These are phyloP conservation scores for Bipolaris victoriae DNA, from an alignment of 2,329 filamentous ascomycete species.

Conservation along the genomic window DNA sequence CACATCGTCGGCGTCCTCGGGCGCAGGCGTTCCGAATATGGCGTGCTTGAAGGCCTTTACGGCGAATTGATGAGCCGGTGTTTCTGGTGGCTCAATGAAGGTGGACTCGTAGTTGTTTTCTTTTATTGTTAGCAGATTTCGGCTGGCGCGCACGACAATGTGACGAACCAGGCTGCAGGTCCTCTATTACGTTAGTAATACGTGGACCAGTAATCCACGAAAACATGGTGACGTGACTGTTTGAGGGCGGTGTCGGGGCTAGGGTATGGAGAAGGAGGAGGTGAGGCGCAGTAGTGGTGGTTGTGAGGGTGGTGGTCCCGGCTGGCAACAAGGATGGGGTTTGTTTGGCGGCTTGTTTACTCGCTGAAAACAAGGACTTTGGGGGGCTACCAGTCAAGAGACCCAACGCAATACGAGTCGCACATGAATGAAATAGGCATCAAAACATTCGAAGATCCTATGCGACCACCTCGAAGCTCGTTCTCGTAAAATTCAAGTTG, in stretches of 20 bases:
- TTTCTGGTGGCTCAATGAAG: constrained; percentile 64
- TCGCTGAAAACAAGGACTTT: constrained; percentile 26
- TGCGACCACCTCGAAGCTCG: background rate
- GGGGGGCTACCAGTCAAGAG: constrained; percentile 4
- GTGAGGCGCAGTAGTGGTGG: background rate
- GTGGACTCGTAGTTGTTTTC: constrained; percentile 48
- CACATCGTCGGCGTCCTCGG: constrained; percentile 49
- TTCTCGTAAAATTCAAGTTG: constrained; percentile 6
- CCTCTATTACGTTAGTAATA: constrained; percentile 47
- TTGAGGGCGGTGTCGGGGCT: background rate
- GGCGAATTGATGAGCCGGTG: constrained; percentile 70
- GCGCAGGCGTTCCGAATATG: constrained; percentile 67
- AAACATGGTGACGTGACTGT: constrained; percentile 36
- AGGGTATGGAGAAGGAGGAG: background rate
- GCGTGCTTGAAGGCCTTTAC: constrained; percentile 70
- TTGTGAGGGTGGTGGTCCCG: constrained; percentile 3
- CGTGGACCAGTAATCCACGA: constrained; percentile 50
- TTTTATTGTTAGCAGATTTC: constrained; percentile 23
- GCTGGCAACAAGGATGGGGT: constrained; percentile 11
- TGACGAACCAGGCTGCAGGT: constrained; percentile 42
- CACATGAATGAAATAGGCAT: background rate
- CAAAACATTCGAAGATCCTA: background rate
- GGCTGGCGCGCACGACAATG: background rate
- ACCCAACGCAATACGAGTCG: background rate
- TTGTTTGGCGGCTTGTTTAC: constrained; percentile 49